These are phyloP conservation scores for Capsella rubella DNA, from an alignment of 441 rosid genomes.

Conservation along the genomic window DNA sequence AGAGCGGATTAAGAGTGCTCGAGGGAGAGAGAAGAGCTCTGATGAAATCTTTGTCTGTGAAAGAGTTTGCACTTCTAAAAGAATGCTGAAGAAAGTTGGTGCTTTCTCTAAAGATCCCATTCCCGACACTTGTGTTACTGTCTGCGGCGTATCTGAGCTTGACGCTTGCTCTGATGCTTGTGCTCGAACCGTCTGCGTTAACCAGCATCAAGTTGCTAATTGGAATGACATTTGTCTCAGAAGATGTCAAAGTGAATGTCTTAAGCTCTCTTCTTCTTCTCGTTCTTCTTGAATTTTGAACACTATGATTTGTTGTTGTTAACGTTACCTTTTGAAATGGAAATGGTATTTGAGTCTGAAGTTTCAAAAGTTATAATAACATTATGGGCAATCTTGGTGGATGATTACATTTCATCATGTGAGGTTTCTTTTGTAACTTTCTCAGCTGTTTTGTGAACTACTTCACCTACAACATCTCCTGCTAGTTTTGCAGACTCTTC, in stretches of 20 bases:
- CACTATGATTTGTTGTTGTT: constrained; percentile 11
- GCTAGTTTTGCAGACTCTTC: constrained; percentile 61
- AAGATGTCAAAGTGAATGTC: constrained; percentile 70
- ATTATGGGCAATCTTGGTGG: constrained; percentile 15
- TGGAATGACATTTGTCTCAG: constrained; percentile 73
- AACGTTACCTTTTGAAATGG: constrained; percentile 19
- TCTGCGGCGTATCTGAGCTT: constrained; percentile 68
- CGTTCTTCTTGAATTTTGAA: constrained; percentile 32
- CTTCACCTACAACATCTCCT: constrained; percentile 49
- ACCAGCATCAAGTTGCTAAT: constrained; percentile 68
- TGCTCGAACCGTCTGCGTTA: constrained; percentile 66
- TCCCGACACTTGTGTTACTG: constrained; percentile 66
- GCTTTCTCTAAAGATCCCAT: constrained; percentile 73
- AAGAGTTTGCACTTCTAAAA: constrained; percentile 71
- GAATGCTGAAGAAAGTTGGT: constrained; percentile 69
- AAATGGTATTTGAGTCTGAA: constrained; percentile 20
- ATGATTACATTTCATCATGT: constrained; percentile 39
- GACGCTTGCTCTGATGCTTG: constrained; percentile 79
- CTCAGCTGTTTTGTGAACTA: constrained; percentile 51
- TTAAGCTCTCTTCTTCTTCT: constrained; percentile 49
- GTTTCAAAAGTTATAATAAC: constrained; percentile 16
- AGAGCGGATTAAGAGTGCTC: constrained; percentile 61
- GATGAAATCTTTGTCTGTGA: constrained; percentile 69
- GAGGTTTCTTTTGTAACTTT: constrained; percentile 49
- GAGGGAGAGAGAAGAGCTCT: constrained; percentile 65